phyloP scores from a whole-genome alignment of 305 asterid genomes.

The Rubia peregrina region DNA sequence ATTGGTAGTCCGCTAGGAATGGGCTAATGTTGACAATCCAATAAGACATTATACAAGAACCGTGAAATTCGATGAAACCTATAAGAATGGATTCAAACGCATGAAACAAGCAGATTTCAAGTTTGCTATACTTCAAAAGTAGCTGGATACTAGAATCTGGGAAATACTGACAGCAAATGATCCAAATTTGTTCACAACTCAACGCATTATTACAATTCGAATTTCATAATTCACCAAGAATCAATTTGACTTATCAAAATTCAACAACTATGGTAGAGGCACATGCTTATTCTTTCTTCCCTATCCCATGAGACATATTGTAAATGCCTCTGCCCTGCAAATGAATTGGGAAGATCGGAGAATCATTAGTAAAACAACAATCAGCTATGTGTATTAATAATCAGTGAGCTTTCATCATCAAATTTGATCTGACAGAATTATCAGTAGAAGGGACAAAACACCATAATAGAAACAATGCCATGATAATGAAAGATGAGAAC shows the following conservation, averaged over 20 bases:
- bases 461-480: background rate
- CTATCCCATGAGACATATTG: slow-evolving; percentile 69
- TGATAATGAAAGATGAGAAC: slow-evolving; percentile 20
- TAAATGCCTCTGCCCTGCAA: slow-evolving; percentile 71
- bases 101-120: background rate
- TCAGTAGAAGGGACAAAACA: background rate
- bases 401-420: background rate
- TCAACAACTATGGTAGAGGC: background rate
- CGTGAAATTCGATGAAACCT: background rate
- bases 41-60: no score
- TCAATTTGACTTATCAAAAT: background rate
- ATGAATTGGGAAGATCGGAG: background rate
- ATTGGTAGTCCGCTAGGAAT: no score
- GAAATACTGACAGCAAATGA: background rate
- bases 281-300: slow-evolving; percentile 58
- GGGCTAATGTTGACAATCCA: no score
- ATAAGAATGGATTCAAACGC: background rate
- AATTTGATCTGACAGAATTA: background rate
- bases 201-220: slow-evolving; percentile 28
- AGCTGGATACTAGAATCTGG: background rate
- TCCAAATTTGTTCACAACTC: slow-evolving; percentile 14
- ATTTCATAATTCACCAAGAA: slow-evolving; percentile 6
- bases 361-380: background rate
- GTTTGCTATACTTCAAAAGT: background rate
- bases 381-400: background rate